Base-by-base conservation (phyloP, 139 green algal genomes). In the Nannochloris sp. region DNA sequence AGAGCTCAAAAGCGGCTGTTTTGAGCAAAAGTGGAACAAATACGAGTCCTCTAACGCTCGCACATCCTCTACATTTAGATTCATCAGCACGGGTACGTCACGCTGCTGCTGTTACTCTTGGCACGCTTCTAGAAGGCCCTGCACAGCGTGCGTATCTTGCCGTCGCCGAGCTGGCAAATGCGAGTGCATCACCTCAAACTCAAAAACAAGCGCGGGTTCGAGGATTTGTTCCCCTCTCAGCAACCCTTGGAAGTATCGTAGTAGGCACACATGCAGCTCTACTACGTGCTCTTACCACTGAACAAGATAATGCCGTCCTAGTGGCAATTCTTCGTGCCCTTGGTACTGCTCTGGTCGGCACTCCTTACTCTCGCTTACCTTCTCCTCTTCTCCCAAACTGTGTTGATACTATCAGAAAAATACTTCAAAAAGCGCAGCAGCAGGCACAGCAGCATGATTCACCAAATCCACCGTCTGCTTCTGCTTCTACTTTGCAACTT, bases 141-240 rank as follows among this genome's bases (percentile, higher is more conserved):
- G 61, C 74, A 4, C 76, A 82, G 57, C 58, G 77, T 4, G 55
- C 69, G 7, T 87, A 85, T 66, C 65, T 92, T 24, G 72, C 68
- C 0, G 74, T 92, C 10, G 85, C 81, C 8, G 78, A 90, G 63
- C 3, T 53, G n/a, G n/a, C n/a, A n/a, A n/a, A n/a, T n/a, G n/a
- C n/a, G n/a, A 54, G 19, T 32, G 14, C 15, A 29, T 38, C 54
- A 27, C 61, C 24, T 71, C 23, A 25, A 38, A 65, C n/a, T 42
- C 6, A 31, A 37, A 27, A 37, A 9, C 0, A 38, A n/a, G 7
- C 7, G 10, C 30, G 6, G 0, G 48, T 67, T 46, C 73, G 83
- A 55, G 77, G 81, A 32, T 91, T 89, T 71, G 80, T 73, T 15
- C 80, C 83, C 2, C 64, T 92, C 34, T 92, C 85, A 4, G 54